Base-by-base conservation (phyloP, 1,284 basidiomycete species). In the Trametes versicolor region DNA sequence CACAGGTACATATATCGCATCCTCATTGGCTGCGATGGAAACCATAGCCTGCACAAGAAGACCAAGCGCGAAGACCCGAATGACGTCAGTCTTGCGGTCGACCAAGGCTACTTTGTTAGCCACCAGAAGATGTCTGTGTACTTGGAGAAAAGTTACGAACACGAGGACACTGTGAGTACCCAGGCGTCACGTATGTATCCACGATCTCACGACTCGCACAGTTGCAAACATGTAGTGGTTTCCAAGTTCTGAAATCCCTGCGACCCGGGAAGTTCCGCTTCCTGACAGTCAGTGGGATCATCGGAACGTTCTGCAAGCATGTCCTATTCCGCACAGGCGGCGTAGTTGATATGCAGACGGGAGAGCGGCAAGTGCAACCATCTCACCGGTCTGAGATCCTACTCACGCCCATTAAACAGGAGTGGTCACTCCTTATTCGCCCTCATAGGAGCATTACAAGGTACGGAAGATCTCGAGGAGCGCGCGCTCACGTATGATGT, bases 41-140 rank as follows among this genome's bases (percentile, higher is more conserved):
- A 58, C 15, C 50, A 58, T 23, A 53, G 55, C 19, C 23, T 63
- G 17, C 55, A 58, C 17, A 58, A 63, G 56, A 63, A 58, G 50
- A 8, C n/a, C 6, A 63, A 63, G 41, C 19, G 32, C 1, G 43
- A 58, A 8, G 62, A 63, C 19, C n/a, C 49, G 0, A 27, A 25
- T 4, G 62, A 63, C 41, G 9, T 36, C 23, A 47, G 15, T 15
- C 36, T 62, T 2, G n/a, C 32, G 5, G 17, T 13, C 15, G 53
- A 43, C 2, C 21, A 62, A 12, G 52, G 34, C 0, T 62, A 37
- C 53, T 55, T 62, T 34, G 41, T 62, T 21, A 17, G 49, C 19
- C 53, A 49, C 45, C n/a, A 12, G 41, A 29, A 54, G 0, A 56
- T 62, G 50, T 27, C 5, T 17, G 32, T 23, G 2, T 55, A 27